Evolutionary conservation across 768 basidiomycete genomes (phyloP).

Genomic region (Coprinopsis strossmayeri): DNA sequence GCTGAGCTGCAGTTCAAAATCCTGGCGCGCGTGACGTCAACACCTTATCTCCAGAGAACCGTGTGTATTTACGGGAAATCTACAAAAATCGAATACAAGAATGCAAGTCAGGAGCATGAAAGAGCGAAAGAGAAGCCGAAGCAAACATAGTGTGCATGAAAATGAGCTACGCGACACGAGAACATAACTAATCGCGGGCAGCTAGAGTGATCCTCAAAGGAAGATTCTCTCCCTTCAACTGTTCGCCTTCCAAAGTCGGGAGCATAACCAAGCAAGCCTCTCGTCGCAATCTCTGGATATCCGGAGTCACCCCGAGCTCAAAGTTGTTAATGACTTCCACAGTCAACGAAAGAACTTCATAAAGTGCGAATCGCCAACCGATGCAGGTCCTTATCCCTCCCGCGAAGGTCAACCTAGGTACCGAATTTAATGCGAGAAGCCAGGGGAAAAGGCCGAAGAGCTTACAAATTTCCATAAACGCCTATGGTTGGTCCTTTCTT

Average conservation of each 20-base stretch:
- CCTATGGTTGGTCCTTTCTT: slow-evolving; percentile 37
- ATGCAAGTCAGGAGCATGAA: no score
- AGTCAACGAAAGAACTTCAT: slow-evolving; percentile 52
- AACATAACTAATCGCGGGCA: slow-evolving; percentile 22
- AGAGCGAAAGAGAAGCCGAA: not conserved
- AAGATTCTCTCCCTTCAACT: slow-evolving; percentile 36
- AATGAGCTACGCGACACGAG: not conserved
- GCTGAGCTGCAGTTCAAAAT: no score
- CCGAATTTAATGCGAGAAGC: slow-evolving; percentile 1
- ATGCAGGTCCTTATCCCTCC: slow-evolving; percentile 42
- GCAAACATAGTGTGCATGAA: no score
- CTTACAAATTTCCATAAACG: slow-evolving; percentile 43
- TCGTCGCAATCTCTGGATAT: slow-evolving; percentile 32
- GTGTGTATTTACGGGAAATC: no score
- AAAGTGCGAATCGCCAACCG: slow-evolving; percentile 45
- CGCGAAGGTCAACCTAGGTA: slow-evolving; percentile 36
- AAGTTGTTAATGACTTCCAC: slow-evolving; percentile 56
- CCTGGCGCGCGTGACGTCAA: no score
- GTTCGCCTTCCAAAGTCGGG: slow-evolving; percentile 40
- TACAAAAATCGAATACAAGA: no score
- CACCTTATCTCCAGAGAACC: no score
- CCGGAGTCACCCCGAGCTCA: slow-evolving; percentile 39
- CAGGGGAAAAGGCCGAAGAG: slow-evolving; percentile 1
- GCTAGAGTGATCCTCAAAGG: slow-evolving; percentile 34
- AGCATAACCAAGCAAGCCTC: slow-evolving; percentile 43